phyloP scores from a whole-genome alignment of 768 basidiomycete species.

The Mycena floridula region DNA sequence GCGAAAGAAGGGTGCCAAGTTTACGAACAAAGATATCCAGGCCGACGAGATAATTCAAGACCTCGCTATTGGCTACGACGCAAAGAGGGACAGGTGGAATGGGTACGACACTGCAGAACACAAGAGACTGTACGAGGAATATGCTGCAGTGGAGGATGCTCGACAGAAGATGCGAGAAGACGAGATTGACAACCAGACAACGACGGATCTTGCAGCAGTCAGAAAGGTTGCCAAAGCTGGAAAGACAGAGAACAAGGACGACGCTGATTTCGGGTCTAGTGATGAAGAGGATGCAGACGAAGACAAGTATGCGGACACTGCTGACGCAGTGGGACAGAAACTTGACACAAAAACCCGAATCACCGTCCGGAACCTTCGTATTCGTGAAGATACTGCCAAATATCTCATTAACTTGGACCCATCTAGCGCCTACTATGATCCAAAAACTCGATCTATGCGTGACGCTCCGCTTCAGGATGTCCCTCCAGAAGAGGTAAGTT shows the following conservation, averaged over 20 bases:
- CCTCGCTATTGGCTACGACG: conserved; percentile 73
- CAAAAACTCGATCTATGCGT: conserved; percentile 99
- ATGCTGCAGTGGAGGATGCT: conserved; percentile 86
- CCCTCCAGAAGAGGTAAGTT: conserved; percentile 80
- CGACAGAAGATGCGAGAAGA: conserved; percentile 90
- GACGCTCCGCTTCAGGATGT: conserved; percentile 82
- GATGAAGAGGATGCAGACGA: conserved; percentile 96
- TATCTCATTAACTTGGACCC: conserved; percentile 96
- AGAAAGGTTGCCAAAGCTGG: conserved; percentile 94
- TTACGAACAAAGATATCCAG: conserved; percentile 81
- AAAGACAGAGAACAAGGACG: conserved; percentile 65
- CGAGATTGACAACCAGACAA: conserved; percentile 96
- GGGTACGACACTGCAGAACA: conserved; percentile 92
- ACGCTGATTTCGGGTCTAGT: conserved; percentile 93
- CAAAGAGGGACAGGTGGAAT: conserved; percentile 97
- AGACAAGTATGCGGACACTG: conserved; percentile 97
- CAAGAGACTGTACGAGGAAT: conserved; percentile 85
- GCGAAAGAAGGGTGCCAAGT: conserved; percentile 93
- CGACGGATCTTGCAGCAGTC: conserved; percentile 85
- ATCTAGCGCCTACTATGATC: conserved; percentile 96
- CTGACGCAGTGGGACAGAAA: conserved; percentile 97
- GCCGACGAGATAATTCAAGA: conserved; percentile 90
- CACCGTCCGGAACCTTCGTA: conserved; percentile 95
- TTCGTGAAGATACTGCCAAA: conserved; percentile 98
- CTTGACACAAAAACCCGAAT: conserved; percentile 97